Base-by-base conservation (phyloP, 2,329 filamentous ascomycete genomes). In the Xylaria sp. region DNA sequence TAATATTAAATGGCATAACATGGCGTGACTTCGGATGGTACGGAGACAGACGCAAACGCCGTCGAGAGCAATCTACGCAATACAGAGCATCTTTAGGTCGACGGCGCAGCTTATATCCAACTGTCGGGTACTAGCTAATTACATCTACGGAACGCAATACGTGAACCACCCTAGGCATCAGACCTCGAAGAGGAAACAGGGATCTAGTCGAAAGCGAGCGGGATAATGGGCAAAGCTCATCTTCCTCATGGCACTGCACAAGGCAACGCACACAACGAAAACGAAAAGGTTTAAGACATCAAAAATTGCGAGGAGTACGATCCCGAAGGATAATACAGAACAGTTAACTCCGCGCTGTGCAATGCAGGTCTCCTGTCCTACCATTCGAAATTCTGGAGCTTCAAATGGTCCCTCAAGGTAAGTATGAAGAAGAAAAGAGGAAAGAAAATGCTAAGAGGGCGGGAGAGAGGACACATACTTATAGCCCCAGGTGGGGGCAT, bases 241-340 rank as follows among this genome's bases (percentile, higher is more conserved):
- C 82, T 84, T 85, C 83, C 78, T 85, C 82, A 76, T 81, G 79
- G 67, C 82, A 76, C 74, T 75, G 78, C 82, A 46, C 79, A 68
- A 77, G 78, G 80, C 78, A 74, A 70, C 70, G 74, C 62, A 66
- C 80, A 82, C 72, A 82, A 84, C 82, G 84, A 85, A 85, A 85
- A 74, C 63, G 64, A 58, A 52, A 28, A 32, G 41, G 41, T 58
- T 64, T 37, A 63, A 63, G 72, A 80, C 75, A 85, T 80, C 83
- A 84, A 85, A 84, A 85, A 84, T 84, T 85, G 54, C 81, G 78
- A 81, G 80, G 79, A 80, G 82, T 81, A 85, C 83, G 84, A 83
- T 81, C 82, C 82, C 81, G 80, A 84, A 85, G 82, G 83, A 82
- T 83, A 85, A 84, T 84, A 80, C 81, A 84, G 80, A 75, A 76